Evolutionary conservation across 768 basidiomycete genomes (phyloP), one percentile per base, ranked within the genome.

Genomic region (Mycena polygramma): DNA sequence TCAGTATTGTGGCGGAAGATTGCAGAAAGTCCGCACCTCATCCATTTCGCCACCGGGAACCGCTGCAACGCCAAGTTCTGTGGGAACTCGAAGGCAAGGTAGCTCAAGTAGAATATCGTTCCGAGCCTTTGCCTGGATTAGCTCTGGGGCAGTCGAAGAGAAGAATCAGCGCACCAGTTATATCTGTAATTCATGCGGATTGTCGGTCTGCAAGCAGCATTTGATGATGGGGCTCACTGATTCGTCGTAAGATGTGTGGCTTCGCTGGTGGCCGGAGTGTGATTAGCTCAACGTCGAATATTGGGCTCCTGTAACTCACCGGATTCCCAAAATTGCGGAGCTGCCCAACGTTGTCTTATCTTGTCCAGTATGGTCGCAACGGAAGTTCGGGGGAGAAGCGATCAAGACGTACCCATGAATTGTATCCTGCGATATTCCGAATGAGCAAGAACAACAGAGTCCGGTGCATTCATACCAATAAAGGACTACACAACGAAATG

Each of bases 41-140:
- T 93, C 92, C 92, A 94, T 82, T 93, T 94, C 37, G 89, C 92
- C 39, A 94, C 89, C 9, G 92, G 92, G 61, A 92, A 87, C 53
- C 85, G 87, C 74, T 94, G 92, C 35, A 94, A 83, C 4, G 92
- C 93, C 52, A 93, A 81, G 73, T 92, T 93, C 77, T 94, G 85
- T 83, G 92, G 92, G 72, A 91, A 92, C 75, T 87, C 81, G 67
- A 88, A 87, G 2, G 69, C 83, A 46, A 93, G 83, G 75, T 91
- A 94, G 73, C 89, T 89, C 36, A 94, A 79, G 79, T 92, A 94
- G 81, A 94, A 94, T 63, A 93, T 85, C 4, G 92, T 93, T 7
- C 90, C 87, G 49, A 94, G 87, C 92, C 91, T 92, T 17, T 65
- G 30, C 30, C 30, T 30, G 6, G 6, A 30, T 35, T 20, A 7